Evolutionary conservation across 768 basidiomycete species (phyloP), one percentile per base, ranked within the genome.

Genomic region (Suillus brevipes): DNA sequence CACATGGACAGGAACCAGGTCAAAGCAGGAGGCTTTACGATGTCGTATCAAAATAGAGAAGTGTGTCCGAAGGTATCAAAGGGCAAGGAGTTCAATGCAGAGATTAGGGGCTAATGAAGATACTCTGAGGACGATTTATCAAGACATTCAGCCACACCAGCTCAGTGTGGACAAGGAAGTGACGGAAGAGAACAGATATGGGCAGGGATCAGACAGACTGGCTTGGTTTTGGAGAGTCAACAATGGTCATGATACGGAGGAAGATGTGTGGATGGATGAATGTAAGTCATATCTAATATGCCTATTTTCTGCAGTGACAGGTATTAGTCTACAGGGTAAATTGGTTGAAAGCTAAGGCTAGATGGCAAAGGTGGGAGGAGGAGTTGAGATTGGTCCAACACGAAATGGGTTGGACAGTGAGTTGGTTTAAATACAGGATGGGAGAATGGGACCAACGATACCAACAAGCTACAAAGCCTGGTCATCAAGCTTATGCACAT

Each of bases 381-480:
- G 72, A 73, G 50, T 18, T 69, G 14, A 60, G 42, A 20, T 36
- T 69, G 38, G 43, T 70, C 3, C 25, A n/a, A 57, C 56, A 70
- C 64, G 69, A 72, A 52, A 70, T 73, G 69, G 14, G 62, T 0
- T 73, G 72, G 72, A 66, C 69, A 0, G n/a, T 64, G 12, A 5
- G 56, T 16, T 72, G 63, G 47, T 71, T 69, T 42, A 18, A 20
- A 25, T 14, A 42, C 14, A 23, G 45, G 55, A 34, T 23, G 55
- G 14, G 14, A 23, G 36, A 16, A 43, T 43, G 56, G 63, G 28
- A 37, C 2, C 66, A 57, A 40, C 64, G 43, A 34, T 38, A 0
- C 1, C 16, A 8, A 2, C 3, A 37, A 58, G 16, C 4, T 9
- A 14, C 10, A 16, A 37, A 49, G 16, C 6, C 3, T 6, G 63